These are phyloP conservation scores for Lentinus brumalis DNA, from an alignment of 768 basidiomycete species.

Conservation along the genomic window DNA sequence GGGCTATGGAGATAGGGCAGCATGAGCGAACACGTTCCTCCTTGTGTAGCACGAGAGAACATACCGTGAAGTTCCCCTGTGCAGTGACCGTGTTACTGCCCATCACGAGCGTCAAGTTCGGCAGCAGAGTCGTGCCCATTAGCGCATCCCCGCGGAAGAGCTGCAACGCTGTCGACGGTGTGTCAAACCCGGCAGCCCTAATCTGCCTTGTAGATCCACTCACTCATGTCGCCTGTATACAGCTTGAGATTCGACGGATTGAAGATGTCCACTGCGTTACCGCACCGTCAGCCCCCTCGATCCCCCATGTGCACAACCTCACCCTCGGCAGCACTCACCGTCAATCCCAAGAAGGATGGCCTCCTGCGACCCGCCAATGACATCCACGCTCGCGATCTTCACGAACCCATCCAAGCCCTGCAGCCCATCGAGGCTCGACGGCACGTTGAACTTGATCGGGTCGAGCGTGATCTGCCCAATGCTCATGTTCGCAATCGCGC, in stretches of 20 bases:
- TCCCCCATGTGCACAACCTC: constrained; percentile 1
- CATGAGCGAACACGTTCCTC: no score
- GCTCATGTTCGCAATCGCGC: constrained; percentile 59
- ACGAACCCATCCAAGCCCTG: constrained; percentile 60
- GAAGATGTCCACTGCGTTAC: constrained; percentile 51
- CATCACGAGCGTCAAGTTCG: constrained; percentile 57
- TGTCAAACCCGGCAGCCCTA: neutral
- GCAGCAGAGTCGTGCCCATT: constrained; percentile 64
- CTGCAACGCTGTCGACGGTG: constrained; percentile 48
- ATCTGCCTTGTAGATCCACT: constrained; percentile 25
- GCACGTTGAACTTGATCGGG: constrained; percentile 71
- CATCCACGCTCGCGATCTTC: constrained; percentile 61
- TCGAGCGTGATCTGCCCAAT: constrained; percentile 70
- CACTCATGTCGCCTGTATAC: constrained; percentile 62
- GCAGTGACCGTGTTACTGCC: constrained; percentile 61
- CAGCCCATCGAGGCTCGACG: constrained; percentile 60
- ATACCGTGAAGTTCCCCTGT: constrained; percentile 44
- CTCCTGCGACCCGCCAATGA: constrained; percentile 60
- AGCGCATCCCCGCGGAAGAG: constrained; percentile 51
- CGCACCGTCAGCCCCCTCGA: neutral
- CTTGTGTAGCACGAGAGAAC: no score
- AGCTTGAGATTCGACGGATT: constrained; percentile 73
- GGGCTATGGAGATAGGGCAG: constrained; percentile 35
- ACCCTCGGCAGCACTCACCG: constrained; percentile 36
- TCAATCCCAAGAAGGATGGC: constrained; percentile 61